Evolutionary conservation across 1,284 basidiomycete genomes (phyloP).

Genomic region (Cutaneotrichosporon sp.): DNA sequence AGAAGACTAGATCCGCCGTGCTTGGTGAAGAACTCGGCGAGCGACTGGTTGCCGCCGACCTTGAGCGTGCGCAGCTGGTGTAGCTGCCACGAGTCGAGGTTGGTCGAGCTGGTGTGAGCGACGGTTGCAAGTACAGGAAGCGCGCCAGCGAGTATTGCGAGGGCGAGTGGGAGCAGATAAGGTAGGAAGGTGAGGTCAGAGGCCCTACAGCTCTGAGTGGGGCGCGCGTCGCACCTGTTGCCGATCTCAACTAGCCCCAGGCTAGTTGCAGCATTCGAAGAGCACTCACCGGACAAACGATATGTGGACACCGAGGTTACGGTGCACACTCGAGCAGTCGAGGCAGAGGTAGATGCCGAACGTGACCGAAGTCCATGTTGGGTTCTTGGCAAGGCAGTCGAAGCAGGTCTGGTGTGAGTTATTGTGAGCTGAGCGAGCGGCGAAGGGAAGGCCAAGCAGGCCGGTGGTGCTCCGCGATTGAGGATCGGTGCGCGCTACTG

Average conservation of each 20-base stretch:
- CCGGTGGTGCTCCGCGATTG: background rate
- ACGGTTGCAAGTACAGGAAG: background rate
- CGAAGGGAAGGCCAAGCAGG: background rate
- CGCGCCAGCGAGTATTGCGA: background rate
- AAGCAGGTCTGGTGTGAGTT: conserved; percentile 73
- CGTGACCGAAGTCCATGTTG: conserved; percentile 95
- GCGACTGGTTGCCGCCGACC: conserved; percentile 88
- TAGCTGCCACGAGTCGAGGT: conserved; percentile 93
- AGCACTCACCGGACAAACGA: conserved; percentile 83
- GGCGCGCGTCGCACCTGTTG: background rate
- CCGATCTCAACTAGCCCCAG: too few species aligned
- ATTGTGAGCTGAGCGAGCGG: background rate
- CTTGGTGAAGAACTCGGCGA: conserved; percentile 84
- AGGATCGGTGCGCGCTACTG: background rate
- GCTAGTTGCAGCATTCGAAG: background rate
- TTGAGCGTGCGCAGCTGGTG: conserved; percentile 93
- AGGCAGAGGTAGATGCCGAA: conserved; percentile 97
- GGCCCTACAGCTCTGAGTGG: background rate
- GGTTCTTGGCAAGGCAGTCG: conserved; percentile 94
- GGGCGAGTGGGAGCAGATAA: background rate
- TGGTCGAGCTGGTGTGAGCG: conserved; percentile 71
- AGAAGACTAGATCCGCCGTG: conserved; percentile 75
- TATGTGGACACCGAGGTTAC: conserved; percentile 98
- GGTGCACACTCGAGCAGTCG: conserved; percentile 92
- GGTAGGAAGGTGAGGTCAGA: background rate